Evolutionary conservation across 1,284 basidiomycete genomes (phyloP).

Genomic region (Ustilago nuda): DNA sequence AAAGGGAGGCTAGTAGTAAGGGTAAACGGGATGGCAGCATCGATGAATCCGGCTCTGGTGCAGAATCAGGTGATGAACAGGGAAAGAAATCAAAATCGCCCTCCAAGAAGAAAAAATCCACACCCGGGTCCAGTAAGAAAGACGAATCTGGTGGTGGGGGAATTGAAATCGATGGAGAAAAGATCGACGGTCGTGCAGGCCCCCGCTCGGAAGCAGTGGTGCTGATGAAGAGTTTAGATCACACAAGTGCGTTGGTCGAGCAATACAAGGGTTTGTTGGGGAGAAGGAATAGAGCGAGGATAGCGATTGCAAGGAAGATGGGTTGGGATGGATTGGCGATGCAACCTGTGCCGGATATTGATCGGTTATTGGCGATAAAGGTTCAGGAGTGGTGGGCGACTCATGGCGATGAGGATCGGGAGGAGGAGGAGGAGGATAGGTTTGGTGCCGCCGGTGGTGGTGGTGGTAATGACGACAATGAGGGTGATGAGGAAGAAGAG

Average conservation of each 20-base stretch:
- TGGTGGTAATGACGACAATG: slow-evolving; percentile 1
- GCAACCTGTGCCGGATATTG: slow-evolving; percentile 33
- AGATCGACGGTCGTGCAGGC: slow-evolving; percentile 55
- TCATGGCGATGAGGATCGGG: slow-evolving; percentile 18
- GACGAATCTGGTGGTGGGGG: slow-evolving; percentile 17
- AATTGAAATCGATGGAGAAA: slow-evolving; percentile 51
- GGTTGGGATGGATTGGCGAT: slow-evolving; percentile 25
- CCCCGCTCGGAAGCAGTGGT: slow-evolving; percentile 58
- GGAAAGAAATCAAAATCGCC: slow-evolving; percentile 10
- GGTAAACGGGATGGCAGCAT: slow-evolving; percentile 13
- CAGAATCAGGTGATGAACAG: slow-evolving; percentile 18
- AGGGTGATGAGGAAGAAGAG: slow-evolving; percentile 5
- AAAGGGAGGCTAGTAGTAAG: slow-evolving; percentile 42
- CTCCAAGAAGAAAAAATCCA: slow-evolving; percentile 24
- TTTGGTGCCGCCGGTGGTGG: not conserved
- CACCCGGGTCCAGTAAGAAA: slow-evolving; percentile 12
- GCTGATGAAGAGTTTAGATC: slow-evolving; percentile 50
- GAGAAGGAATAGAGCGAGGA: slow-evolving; percentile 38
- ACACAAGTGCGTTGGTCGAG: slow-evolving; percentile 40
- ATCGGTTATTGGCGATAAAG: slow-evolving; percentile 30
- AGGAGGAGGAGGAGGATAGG: slow-evolving; percentile 3
- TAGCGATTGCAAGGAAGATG: slow-evolving; percentile 33
- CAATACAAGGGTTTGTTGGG: slow-evolving; percentile 41
- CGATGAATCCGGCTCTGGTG: slow-evolving; percentile 14
- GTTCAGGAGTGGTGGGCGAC: slow-evolving; percentile 36